phyloP scores from a whole-genome alignment of 345 rosid species.

The Citrus inodora region DNA sequence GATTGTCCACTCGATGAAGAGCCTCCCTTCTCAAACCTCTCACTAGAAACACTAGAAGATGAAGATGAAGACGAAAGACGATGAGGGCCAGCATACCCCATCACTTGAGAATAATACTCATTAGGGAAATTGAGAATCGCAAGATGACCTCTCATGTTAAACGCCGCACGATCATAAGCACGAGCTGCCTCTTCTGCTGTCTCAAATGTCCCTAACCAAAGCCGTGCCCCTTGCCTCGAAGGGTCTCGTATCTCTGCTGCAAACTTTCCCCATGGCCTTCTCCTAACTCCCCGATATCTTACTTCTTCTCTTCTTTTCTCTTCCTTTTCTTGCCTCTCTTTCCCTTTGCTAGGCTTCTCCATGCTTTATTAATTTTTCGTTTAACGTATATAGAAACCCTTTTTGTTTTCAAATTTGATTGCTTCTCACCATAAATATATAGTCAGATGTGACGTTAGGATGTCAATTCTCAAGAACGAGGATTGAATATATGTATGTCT shows the following conservation, averaged over 20 bases:
- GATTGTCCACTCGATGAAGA: constrained; percentile 27
- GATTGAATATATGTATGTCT: not conserved
- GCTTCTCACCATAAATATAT: not conserved
- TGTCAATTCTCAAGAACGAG: not conserved
- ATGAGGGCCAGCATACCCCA: constrained; percentile 22
- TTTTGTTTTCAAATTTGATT: not conserved
- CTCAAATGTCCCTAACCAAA: constrained; percentile 87
- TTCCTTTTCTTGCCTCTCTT: constrained; percentile 15
- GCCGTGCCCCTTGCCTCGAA: constrained; percentile 58
- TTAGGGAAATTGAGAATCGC: constrained; percentile 80
- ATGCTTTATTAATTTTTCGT: not conserved
- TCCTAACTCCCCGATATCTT: constrained; percentile 68
- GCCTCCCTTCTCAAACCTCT: constrained; percentile 15
- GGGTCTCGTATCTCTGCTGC: constrained; percentile 91
- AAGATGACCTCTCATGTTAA: constrained; percentile 65
- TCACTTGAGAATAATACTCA: constrained; percentile 48
- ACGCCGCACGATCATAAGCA: constrained; percentile 85
- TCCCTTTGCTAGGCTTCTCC: constrained; percentile 15
- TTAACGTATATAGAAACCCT: not conserved
- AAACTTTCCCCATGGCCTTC: constrained; percentile 87
- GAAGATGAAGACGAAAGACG: constrained; percentile 13
- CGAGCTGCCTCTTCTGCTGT: constrained; percentile 86
- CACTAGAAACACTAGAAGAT: constrained; percentile 17
- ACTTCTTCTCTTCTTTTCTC: constrained; percentile 35
- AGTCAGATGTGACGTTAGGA: not conserved